Conservation (phyloP, 2,329 filamentous ascomycete species). For the Calonectria hongkongensis region DNA sequence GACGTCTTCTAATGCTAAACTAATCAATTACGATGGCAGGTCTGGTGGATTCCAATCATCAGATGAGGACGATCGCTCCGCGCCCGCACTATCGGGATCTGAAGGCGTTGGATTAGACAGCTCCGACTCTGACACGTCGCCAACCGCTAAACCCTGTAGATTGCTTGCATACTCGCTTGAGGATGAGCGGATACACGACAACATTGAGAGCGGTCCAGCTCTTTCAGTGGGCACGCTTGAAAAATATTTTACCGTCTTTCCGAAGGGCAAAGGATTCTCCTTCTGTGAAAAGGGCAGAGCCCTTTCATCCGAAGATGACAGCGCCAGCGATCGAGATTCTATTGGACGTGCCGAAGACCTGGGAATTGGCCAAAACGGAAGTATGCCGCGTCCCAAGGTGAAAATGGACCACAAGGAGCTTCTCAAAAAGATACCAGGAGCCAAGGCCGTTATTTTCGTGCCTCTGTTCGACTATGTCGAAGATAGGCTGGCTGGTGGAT, state of each 20-base stretch:
- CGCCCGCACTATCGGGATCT: conserved; percentile 42
- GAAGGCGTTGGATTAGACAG: conserved; percentile 52
- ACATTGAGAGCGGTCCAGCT: conserved; percentile 54
- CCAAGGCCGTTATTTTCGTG: conserved; percentile 59
- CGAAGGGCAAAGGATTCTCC: conserved; percentile 56
- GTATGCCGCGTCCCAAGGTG: conserved; percentile 39
- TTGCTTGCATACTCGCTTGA: conserved; percentile 55
- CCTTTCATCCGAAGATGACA: conserved; percentile 58
- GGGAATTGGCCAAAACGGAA: background rate
- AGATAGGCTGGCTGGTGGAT: conserved; percentile 59
- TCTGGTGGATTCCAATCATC: conserved; percentile 29
- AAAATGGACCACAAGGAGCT: conserved; percentile 59
- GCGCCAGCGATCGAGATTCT: conserved; percentile 53
- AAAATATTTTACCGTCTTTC: conserved; percentile 56
- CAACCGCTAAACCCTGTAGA: conserved; percentile 53
- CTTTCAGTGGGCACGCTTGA: conserved; percentile 56
- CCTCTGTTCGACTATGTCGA: conserved; percentile 61
- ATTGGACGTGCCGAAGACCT: background rate
- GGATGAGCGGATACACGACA: conserved; percentile 49
- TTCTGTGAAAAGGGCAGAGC: conserved; percentile 56
- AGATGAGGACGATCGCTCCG: conserved; percentile 46
- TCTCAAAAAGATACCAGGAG: conserved; percentile 58
- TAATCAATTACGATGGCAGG: conserved; percentile 31
- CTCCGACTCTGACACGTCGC: conserved; percentile 56
- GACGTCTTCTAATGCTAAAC: conserved; percentile 48